Conservation (phyloP, 148 eudicot genomes). For the Spergularia marina region DNA sequence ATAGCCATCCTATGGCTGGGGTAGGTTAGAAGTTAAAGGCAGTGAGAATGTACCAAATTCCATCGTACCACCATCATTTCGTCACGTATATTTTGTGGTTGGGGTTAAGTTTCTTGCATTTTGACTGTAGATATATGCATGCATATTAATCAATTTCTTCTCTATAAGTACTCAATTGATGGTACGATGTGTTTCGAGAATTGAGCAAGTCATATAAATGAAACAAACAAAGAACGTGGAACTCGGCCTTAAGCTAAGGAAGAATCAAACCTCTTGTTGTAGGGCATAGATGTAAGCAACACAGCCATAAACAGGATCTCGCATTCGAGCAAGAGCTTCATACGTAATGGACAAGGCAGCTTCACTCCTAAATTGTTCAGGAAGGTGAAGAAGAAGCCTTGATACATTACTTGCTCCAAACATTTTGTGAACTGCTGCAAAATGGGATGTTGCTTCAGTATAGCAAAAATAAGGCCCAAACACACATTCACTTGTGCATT, state of each 20-base stretch:
- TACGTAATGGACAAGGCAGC: conserved; percentile 65
- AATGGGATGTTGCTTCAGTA: conserved; percentile 55
- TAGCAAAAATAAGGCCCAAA: conserved; percentile 72
- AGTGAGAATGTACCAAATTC: no score
- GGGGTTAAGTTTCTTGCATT: no score
- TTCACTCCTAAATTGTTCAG: conserved; percentile 45
- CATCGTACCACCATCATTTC: no score
- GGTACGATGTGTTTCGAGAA: no score
- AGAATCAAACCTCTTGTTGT: conserved; percentile 59
- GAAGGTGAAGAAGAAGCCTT: conserved; percentile 55
- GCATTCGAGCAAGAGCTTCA: conserved; percentile 72
- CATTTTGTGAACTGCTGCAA: conserved; percentile 77
- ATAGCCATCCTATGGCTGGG: no score
- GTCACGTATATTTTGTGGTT: no score
- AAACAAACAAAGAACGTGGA: no score
- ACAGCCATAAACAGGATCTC: conserved; percentile 79
- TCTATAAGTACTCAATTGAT: no score
- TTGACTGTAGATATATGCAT: no score
- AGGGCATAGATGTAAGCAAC: conserved; percentile 72
- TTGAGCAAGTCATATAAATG: no score
- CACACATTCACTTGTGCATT: conserved; percentile 62
- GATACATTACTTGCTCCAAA: conserved; percentile 88
- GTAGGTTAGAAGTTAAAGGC: no score
- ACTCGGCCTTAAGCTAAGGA: background rate
- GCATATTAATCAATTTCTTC: no score